A percentile compares a stretch with the other conserved stretches of the same genome.
Conservation (phyloP, 1,284 basidiomycete genomes). For the Agaricales sp. region DNA sequence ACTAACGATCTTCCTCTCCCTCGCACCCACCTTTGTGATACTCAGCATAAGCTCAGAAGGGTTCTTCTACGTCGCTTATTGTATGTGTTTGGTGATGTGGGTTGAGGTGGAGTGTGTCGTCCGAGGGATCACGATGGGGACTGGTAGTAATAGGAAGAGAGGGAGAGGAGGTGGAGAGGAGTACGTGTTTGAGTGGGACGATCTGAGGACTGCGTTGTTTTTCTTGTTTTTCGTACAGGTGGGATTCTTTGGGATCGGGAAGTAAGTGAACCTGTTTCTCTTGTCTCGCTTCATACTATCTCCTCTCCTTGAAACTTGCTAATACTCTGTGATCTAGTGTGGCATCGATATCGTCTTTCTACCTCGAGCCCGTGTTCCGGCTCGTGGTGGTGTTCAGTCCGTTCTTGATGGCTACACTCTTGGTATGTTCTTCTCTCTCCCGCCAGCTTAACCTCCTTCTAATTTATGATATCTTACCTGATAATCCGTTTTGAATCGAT, state of each 20-base stretch:
- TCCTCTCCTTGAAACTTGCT: not conserved
- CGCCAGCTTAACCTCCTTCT: not conserved
- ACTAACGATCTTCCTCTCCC: constrained; percentile 56
- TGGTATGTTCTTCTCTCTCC: constrained; percentile 31
- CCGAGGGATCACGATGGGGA: constrained; percentile 15
- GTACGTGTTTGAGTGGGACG: constrained; percentile 47
- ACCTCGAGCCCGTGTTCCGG: constrained; percentile 83
- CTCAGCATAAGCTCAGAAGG: constrained; percentile 80
- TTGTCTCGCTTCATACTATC: not conserved
- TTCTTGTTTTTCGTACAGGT: constrained; percentile 85
- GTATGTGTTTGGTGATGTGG: constrained; percentile 59
- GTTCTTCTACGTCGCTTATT: constrained; percentile 69
- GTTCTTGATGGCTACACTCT: constrained; percentile 71
- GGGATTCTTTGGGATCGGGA: constrained; percentile 84
- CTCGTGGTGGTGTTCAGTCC: constrained; percentile 83
- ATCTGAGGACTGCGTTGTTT: constrained; percentile 69
- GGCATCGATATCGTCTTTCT: constrained; percentile 88
- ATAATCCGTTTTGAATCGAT: constrained; percentile 1
- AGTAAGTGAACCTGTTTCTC: constrained; percentile 54
- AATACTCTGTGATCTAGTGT: constrained; percentile 39
- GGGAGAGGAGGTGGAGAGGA: not conserved
- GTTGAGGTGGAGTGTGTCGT: constrained; percentile 50
- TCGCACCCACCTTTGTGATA: constrained; percentile 72
- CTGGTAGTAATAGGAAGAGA: constrained; percentile 4
- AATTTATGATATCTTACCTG: not conserved